phyloP scores from a whole-genome alignment of 495 filamentous ascomycete species.

The Hyaloscypha variabilis region DNA sequence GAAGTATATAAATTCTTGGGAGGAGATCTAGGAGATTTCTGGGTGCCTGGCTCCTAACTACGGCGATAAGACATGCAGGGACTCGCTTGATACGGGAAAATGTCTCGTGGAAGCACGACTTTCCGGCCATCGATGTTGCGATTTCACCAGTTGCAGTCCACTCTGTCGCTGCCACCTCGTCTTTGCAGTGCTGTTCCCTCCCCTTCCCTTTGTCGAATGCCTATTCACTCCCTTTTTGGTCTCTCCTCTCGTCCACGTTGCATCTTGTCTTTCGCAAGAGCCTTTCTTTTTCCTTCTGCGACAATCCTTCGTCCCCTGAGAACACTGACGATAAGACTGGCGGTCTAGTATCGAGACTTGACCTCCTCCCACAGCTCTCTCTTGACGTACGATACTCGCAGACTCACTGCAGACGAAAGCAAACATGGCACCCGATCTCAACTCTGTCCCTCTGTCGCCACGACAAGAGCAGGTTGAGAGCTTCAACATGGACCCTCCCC shows the following conservation, averaged over 20 bases:
- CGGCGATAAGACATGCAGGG: background rate
- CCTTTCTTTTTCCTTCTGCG: background rate
- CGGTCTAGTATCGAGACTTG: background rate
- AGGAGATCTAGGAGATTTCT: background rate
- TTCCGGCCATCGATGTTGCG: background rate
- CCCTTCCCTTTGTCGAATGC: background rate
- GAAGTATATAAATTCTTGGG: background rate
- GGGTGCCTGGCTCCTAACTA: constrained; percentile 16
- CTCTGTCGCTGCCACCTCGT: background rate
- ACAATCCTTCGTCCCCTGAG: background rate
- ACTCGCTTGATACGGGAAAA: constrained; percentile 3
- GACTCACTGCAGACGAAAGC: background rate
- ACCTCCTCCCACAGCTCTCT: background rate
- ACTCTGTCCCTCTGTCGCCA: constrained; percentile 48
- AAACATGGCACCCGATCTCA: constrained; percentile 57
- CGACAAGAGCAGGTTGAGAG: constrained; percentile 9
- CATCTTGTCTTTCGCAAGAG: background rate
- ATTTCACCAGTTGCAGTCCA: background rate
- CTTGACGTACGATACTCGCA: background rate
- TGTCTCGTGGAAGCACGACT: background rate
- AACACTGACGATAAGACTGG: background rate
- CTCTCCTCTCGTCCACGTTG: background rate
- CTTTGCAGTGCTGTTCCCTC: background rate
- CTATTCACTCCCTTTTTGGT: background rate
- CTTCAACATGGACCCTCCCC: constrained; percentile 29